Base-by-base conservation (phyloP, 345 rosid species). In the Dovyalis caffra region DNA sequence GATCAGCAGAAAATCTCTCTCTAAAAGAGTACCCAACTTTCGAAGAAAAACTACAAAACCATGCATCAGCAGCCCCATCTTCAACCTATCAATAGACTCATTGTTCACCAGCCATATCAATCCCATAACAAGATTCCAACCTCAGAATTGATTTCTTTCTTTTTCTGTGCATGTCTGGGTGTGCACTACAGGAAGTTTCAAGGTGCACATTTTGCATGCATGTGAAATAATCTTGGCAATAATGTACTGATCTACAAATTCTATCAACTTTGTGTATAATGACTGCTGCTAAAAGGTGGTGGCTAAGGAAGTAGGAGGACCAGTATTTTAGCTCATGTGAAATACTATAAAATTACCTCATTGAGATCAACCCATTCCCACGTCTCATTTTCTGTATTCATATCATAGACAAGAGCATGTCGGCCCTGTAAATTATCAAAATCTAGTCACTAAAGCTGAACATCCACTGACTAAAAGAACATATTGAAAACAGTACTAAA, bases 341-440 rank as follows among this genome's bases (percentile, higher is more conserved):
- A 35, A 74, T 14, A 82, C 40, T 1, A 63, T 21, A 34, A 51
- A 31, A 57, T 71, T 87, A 93, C 99, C 87, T 91, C 99, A 80
- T 91, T 91, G 43, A 95, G 92, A 81, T 95, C 87, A 73, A 93
- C 97, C 99, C 97, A 93, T 78, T 95, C 99, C 97, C 95, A 91
- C 11, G 99, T 89, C 80, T 90, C 97, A 72, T 84, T 87, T 67
- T 74, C 79, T 3, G 91, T 78, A 71, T 82, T 64, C 57, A 87
- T 86, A 81, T 93, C 98, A 87, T 95, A 95, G 73, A 91, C 97
- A 85, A 95, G 78, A 74, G 95, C 92, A 86, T 95, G 99, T 29
- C 91, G 84, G 29, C 90, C 98, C 99, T 95, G 90, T 23, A 80
- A 78, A 78, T 18, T 78, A 67, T 69, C 45, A 77, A 81, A 78